Conservation (phyloP, 208 protist genomes). For the Trypanosoma rangeli region DNA sequence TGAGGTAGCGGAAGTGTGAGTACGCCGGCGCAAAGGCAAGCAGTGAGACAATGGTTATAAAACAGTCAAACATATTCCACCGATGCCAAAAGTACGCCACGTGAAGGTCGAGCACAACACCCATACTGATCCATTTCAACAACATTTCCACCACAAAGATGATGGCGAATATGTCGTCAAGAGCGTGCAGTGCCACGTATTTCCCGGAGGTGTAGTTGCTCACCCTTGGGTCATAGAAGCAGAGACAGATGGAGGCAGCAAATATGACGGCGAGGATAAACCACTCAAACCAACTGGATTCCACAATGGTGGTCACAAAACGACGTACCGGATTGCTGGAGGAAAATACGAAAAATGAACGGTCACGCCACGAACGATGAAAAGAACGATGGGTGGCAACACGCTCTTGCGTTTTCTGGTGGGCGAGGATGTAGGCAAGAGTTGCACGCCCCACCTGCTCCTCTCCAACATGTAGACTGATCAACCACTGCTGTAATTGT, state of each 20-base stretch:
- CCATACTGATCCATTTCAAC: constrained; percentile 86
- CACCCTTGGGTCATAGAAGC: constrained; percentile 54
- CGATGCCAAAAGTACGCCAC: constrained; percentile 86
- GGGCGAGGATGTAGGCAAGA: constrained; percentile 85
- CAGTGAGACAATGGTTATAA: constrained; percentile 87
- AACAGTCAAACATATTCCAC: constrained; percentile 91
- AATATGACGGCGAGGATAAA: constrained; percentile 71
- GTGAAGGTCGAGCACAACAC: constrained; percentile 70
- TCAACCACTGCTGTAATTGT: constrained; percentile 85
- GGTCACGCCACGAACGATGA: constrained; percentile 59
- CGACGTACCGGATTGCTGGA: constrained; percentile 59
- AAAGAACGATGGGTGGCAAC: constrained; percentile 35
- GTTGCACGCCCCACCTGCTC: constrained; percentile 87
- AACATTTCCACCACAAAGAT: constrained; percentile 89
- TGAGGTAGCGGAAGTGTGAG: constrained; percentile 67
- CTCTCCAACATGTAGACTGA: constrained; percentile 88
- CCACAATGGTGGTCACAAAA: constrained; percentile 40
- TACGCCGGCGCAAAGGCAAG: constrained; percentile 49
- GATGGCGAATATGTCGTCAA: constrained; percentile 85
- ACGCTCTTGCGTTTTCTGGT: constrained; percentile 66
- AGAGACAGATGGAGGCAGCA: constrained; percentile 75
- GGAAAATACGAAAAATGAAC: constrained; percentile 65
- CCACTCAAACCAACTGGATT: constrained; percentile 66
- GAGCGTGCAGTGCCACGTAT: constrained; percentile 72
- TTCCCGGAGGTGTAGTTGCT: constrained; percentile 51